Conservation (phyloP, 2,329 filamentous ascomycete species). For the Xylariaceae sp. region DNA sequence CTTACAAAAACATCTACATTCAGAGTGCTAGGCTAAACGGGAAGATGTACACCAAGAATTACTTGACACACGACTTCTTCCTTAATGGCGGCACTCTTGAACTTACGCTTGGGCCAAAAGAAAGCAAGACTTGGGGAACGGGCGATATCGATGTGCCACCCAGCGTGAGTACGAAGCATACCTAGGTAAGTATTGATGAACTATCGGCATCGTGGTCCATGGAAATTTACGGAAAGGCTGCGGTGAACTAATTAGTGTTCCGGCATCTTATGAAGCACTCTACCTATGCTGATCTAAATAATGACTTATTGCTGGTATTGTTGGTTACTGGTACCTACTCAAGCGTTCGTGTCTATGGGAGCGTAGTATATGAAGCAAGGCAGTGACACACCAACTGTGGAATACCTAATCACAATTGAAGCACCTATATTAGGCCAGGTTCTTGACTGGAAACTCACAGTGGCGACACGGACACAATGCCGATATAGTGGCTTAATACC, state of each 20-base stretch:
- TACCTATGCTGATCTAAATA: too few species aligned
- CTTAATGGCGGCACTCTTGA: slow-evolving; percentile 56
- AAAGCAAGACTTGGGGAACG: slow-evolving; percentile 57
- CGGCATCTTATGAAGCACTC: too few species aligned
- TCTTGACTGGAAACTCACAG: too few species aligned
- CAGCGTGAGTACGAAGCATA: slow-evolving; percentile 36
- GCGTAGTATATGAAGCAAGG: not conserved
- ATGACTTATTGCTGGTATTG: too few species aligned
- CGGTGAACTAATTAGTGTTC: not conserved
- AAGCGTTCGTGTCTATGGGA: not conserved
- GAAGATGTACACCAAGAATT: slow-evolving; percentile 53
- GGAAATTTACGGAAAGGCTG: not conserved
- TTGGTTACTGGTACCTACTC: too few species aligned
- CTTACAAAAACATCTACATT: slow-evolving; percentile 54
- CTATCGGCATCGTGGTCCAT: not conserved
- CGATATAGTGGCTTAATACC: too few species aligned
- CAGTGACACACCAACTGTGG: not conserved
- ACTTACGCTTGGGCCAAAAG: slow-evolving; percentile 50
- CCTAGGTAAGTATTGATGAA: not conserved
- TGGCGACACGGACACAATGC: too few species aligned
- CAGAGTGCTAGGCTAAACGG: slow-evolving; percentile 58
- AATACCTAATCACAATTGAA: not conserved
- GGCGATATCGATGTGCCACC: slow-evolving; percentile 53
- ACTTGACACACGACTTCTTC: slow-evolving; percentile 62
- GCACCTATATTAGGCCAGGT: too few species aligned